phyloP scores from a whole-genome alignment of 169 alveolate genomes.

The Plasmodium fragile region DNA sequence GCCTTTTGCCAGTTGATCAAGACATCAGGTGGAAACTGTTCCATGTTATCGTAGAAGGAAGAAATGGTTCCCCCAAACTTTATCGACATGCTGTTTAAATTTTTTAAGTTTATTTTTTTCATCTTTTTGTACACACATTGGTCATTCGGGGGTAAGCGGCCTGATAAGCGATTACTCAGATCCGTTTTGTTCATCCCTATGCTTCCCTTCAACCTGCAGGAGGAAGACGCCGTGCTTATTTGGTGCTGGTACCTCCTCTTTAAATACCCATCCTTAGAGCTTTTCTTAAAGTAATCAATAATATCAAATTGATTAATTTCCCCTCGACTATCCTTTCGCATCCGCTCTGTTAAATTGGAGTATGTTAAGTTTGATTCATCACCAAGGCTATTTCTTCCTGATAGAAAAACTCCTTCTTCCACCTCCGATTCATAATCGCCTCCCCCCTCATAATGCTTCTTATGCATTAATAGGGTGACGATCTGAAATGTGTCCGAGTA shows the following conservation, averaged over 20 bases:
- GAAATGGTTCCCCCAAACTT: slow-evolving; percentile 71
- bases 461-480: slow-evolving; percentile 78
- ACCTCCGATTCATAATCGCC: background rate
- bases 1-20: slow-evolving; percentile 58
- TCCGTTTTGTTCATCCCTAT: background rate
- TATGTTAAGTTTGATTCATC: background rate
- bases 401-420: background rate
- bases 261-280: background rate
- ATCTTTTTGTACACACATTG: slow-evolving; percentile 42
- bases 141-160: background rate
- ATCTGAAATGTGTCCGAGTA: slow-evolving; percentile 89
- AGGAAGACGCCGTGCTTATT: background rate
- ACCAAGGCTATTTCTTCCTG: background rate
- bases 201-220: background rate
- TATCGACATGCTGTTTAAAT: slow-evolving; percentile 56
- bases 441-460: background rate
- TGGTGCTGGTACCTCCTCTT: background rate
- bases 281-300: slow-evolving; percentile 14
- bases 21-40: slow-evolving; percentile 69
- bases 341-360: background rate
- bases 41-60: slow-evolving; percentile 59
- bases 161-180: background rate
- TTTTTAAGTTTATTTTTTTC: slow-evolving; percentile 58
- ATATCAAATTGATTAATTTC: background rate
- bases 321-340: background rate